Evolutionary conservation across 2,329 filamentous ascomycete species (phyloP), one percentile per base, ranked within the genome.

Genomic region (Zopfia rhizophila): DNA sequence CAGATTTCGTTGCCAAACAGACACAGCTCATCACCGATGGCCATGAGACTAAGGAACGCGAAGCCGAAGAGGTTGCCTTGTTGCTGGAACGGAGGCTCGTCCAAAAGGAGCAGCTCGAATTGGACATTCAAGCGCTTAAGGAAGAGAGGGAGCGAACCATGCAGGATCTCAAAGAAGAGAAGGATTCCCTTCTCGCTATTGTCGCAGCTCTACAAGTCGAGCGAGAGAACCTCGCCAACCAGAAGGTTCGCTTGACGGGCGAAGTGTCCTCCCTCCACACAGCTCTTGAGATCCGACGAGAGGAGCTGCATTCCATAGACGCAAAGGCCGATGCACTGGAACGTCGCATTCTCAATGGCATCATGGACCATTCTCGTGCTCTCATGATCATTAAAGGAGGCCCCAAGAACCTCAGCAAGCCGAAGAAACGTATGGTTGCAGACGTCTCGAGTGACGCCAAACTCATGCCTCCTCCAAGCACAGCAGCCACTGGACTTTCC

Each of bases 291-390:
- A 86, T 97, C 45, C 88, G 94, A 42, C 88, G 90, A 31, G 93
- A 97, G 58, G 94, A 97, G 74, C 84, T 99, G 48, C 85, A 90
- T 32, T 82, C 89, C 18, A 97, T 99, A 89, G 93, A 97, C 69
- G 78, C 82, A 8, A 89, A 93, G 52, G 94, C 93, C 3, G 91
- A 97, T 69, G 84, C 85, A 3, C 80, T 99, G 17, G 94, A 99
- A 75, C 89, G 92, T 39, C 87, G 94, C 18, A 96, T 99, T 58
- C 77, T 99, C 22, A 93, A 97, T 56, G 92, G 93, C 18, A 90
- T 97, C 53, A 95, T 99, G 75, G 92, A 97, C 61, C 93, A 97
- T 69, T 97, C 93, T 14, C 88, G 93, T 5, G 86, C 93, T 18
- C 80, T 97, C n/a, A 82, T 97, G 46, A 89, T 94, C 77, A 79